Percentiles rank a stretch among this genome's conserved stretches.
phyloP scores from a whole-genome alignment of 768 basidiomycete genomes.

The Leccinum pellstonianum region DNA sequence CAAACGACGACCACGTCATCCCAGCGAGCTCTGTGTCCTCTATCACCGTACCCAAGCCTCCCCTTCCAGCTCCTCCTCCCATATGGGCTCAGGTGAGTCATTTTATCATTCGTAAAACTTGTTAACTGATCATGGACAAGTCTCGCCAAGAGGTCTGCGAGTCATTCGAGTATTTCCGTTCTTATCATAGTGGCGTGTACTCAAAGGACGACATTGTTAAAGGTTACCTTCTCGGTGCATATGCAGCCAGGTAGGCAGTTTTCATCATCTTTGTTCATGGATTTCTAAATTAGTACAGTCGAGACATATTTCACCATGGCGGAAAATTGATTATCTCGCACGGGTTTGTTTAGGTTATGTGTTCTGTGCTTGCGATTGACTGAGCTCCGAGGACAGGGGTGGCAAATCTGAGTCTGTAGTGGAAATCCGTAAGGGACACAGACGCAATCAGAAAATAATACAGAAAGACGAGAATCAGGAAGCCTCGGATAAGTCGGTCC shows the following conservation, averaged over 20 bases:
- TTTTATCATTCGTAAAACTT: background rate
- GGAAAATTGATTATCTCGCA: conserved; percentile 81
- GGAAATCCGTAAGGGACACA: conserved; percentile 39
- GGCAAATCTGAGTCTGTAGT: conserved; percentile 64
- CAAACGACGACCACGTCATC: conserved; percentile 14
- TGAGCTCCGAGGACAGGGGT: conserved; percentile 43
- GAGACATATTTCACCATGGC: conserved; percentile 61
- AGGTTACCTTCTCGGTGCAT: conserved; percentile 76
- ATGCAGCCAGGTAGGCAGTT: conserved; percentile 55
- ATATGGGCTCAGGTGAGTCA: conserved; percentile 46
- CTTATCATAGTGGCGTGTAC: conserved; percentile 82
- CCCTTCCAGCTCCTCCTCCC: conserved; percentile 31
- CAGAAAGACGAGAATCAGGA: conserved; percentile 60
- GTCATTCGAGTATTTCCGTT: conserved; percentile 61
- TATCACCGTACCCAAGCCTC: conserved; percentile 18
- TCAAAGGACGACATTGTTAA: conserved; percentile 55
- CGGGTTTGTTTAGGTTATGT: conserved; percentile 49
- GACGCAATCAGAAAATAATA: conserved; percentile 25
- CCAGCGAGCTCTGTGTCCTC: conserved; percentile 1
- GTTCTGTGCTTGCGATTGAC: background rate
- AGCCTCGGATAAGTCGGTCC: conserved; percentile 67
- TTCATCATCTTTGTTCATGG: conserved; percentile 1
- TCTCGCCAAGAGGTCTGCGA: conserved; percentile 86
- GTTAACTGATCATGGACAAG: conserved; percentile 36
- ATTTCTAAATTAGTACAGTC: conserved; percentile 41